phyloP scores from a whole-genome alignment of 1,284 basidiomycete species.

The Rhodotorula sp. region DNA sequence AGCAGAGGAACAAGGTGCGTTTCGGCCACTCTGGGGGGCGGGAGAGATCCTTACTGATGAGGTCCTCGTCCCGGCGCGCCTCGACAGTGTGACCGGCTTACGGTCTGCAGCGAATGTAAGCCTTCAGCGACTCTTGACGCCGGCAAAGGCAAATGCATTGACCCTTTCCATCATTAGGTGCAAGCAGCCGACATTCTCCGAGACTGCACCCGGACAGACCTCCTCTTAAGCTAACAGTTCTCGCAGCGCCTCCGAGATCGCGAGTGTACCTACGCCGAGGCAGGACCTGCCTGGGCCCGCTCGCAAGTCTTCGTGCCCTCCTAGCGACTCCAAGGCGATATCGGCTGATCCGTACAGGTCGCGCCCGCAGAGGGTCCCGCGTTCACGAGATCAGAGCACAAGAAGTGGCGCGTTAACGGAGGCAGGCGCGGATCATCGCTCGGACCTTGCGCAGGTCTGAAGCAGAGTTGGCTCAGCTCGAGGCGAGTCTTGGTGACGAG shows the following conservation, averaged over 20 bases:
- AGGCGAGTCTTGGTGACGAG: background rate
- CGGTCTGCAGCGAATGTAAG: slow-evolving; percentile 5
- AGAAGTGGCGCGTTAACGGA: slow-evolving; percentile 1
- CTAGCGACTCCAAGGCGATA: background rate
- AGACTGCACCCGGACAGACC: too few species aligned
- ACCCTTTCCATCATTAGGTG: background rate
- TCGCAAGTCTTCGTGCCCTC: too few species aligned
- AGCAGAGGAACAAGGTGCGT: background rate
- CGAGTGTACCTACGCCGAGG: slow-evolving; percentile 1
- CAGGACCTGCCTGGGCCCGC: background rate
- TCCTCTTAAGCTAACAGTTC: too few species aligned
- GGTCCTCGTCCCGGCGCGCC: too few species aligned
- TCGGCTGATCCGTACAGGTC: too few species aligned
- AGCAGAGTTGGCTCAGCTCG: background rate
- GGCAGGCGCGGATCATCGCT: slow-evolving; percentile 4
- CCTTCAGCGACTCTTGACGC: too few species aligned
- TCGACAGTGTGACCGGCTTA: slow-evolving; percentile 1
- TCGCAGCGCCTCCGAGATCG: background rate
- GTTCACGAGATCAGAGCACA: background rate
- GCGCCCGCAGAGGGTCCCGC: background rate
- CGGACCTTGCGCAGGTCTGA: background rate
- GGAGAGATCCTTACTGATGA: background rate
- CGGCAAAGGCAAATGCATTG: background rate
- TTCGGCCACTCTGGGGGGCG: background rate
- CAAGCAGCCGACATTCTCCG: background rate